Base-by-base conservation (phyloP, 768 basidiomycete species). In the Agaricus sinodeliciosus region DNA sequence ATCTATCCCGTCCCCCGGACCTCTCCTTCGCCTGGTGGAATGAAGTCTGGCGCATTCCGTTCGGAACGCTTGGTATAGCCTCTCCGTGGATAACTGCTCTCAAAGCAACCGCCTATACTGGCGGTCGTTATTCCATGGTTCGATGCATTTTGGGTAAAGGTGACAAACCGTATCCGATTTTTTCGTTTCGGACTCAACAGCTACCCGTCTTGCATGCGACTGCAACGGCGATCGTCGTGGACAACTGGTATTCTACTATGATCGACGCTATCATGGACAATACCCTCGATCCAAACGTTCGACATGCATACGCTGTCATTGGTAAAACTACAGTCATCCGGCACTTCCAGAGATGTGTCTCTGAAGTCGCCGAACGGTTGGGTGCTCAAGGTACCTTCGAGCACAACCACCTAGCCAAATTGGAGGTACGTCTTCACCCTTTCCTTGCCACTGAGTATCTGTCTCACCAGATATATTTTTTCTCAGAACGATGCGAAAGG, bases 321-420 rank as follows among this genome's bases (percentile, higher is more conserved):
- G 66, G 72, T 45, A 85, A 85, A 65, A 69, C 81, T 6, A 76
- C 76, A 1, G 69, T 81, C 44, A 73, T 76, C 41, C 73, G 76
- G 4, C 80, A 82, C 51, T 74, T 77, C 57, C 77, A 79, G 57
- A 67, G 75, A 15, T 77, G 73, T 55, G 67, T 73, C 7, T 65
- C 74, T 9, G 76, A 78, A 51, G 69, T 84, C n/a, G 71, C 79
- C 4, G 84, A 86, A 56, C 72, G 84, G 9, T 83, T 79, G 52
- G 84, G 84, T 44, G 84, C 81, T 2, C 82, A 84, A 63, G 82
- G 84, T 2, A 75, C 80, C 0, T 84, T 83, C 51, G 82, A 80
- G 47, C 75, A 78, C 50, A 85, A 85, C 58, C 78, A 80, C 58
- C 75, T 84, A 69, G 74, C 76, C 4, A 69, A 69, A 41, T 72